Evolutionary conservation across 2,329 filamentous ascomycete species (phyloP).

Genomic region (Iodosphaeria phyllophila): DNA sequence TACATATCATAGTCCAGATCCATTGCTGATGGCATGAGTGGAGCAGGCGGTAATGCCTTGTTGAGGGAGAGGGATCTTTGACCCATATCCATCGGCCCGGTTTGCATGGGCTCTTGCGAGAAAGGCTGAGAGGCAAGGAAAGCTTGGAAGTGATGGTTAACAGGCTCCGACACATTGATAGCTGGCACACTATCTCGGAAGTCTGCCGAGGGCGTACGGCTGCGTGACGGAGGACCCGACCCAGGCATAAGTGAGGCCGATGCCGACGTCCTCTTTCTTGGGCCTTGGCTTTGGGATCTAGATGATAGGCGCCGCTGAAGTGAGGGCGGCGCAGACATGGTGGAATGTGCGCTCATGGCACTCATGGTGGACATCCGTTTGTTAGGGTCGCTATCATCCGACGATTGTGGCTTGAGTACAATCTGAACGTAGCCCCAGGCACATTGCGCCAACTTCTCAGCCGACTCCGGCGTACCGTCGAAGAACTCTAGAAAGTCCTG

Average conservation of each 20-base stretch:
- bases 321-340: too few relatives aligned
- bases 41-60: constrained; percentile 6
- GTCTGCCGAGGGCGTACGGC: constrained; percentile 2
- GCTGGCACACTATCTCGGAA: too few relatives aligned
- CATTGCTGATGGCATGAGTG: constrained; percentile 4
- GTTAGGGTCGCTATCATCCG: constrained; percentile 1
- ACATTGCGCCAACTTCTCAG: constrained; percentile 34
- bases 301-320: too few relatives aligned
- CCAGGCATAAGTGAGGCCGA: constrained; percentile 4
- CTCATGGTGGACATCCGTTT: constrained; percentile 3
- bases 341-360: too few relatives aligned
- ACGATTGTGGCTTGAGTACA: constrained; percentile 9
- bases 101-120: constrained; percentile 4
- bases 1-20: constrained; percentile 5
- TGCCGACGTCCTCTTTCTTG: constrained; percentile 3
- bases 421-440: constrained; percentile 24
- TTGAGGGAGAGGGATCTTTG: constrained; percentile 4
- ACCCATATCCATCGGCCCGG: constrained; percentile 2
- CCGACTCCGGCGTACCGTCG: constrained; percentile 35
- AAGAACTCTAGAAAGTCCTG: constrained; percentile 49
- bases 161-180: constrained; percentile 2
- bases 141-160: constrained; percentile 2
- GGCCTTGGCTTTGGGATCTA: constrained; percentile 3
- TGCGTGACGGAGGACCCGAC: constrained; percentile 3
- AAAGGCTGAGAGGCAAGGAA: constrained; percentile 4